Conservation (phyloP, 495 filamentous ascomycete species). For the Penicillium verhagenii region DNA sequence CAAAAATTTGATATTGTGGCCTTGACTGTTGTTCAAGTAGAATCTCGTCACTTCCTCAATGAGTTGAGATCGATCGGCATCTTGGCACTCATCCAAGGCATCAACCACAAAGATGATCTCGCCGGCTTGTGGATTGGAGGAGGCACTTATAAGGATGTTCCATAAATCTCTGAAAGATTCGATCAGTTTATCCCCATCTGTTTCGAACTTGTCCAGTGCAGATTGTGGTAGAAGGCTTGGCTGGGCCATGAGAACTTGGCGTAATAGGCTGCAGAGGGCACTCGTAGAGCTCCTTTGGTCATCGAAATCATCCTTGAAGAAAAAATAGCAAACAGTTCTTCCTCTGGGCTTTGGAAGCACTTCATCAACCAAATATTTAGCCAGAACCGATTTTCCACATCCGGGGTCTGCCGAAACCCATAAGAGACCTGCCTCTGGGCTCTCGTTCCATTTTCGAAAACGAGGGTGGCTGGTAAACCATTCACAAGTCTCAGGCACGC, state of each 20-base stretch:
- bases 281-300: conserved; percentile 38
- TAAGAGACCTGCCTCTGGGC: conserved; percentile 21
- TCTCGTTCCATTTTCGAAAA: not conserved
- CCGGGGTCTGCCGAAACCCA: conserved; percentile 56
- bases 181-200: conserved; percentile 23
- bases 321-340: conserved; percentile 47
- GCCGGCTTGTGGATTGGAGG: conserved; percentile 32
- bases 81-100: conserved; percentile 41
- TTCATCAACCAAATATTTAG: conserved; percentile 44
- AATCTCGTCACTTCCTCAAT: conserved; percentile 11
- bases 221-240: conserved; percentile 28
- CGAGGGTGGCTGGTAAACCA: not conserved
- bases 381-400: conserved; percentile 55
- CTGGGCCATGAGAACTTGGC: conserved; percentile 42
- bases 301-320: conserved; percentile 54
- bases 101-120: conserved; percentile 52
- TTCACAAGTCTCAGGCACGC: conserved; percentile 31
- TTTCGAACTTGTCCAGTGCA: conserved; percentile 24
- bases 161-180: conserved; percentile 39
- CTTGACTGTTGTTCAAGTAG: not conserved
- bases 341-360: conserved; percentile 1
- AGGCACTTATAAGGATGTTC: conserved; percentile 31
- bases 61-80: conserved; percentile 11
- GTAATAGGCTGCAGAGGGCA: conserved; percentile 46
- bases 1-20: conserved; percentile 40